Conservation (phyloP, 2,329 filamentous ascomycete species). For the Calonectria ilicicola region DNA sequence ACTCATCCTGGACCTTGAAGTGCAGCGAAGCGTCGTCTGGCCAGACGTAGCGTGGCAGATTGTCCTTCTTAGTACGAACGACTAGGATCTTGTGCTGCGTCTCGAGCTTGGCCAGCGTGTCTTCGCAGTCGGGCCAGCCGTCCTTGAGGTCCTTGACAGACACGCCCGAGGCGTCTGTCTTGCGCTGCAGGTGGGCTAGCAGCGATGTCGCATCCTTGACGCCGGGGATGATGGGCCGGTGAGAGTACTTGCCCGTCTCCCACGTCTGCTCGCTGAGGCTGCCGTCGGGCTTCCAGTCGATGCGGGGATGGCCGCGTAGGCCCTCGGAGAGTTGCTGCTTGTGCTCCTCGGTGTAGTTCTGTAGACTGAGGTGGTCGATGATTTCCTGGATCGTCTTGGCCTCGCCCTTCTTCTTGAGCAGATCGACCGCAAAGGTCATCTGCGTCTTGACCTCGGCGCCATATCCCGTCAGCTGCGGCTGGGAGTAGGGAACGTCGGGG, state of each 20-base stretch:
- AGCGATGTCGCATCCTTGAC: slow-evolving; percentile 84
- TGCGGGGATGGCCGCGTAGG: slow-evolving; percentile 72
- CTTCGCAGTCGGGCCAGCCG: slow-evolving; percentile 89
- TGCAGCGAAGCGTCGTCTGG: slow-evolving; percentile 84
- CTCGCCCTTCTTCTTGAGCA: slow-evolving; percentile 78
- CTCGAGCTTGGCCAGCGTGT: slow-evolving; percentile 83
- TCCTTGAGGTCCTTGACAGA: slow-evolving; percentile 93
- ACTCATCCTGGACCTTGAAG: slow-evolving; percentile 83
- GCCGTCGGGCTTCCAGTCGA: slow-evolving; percentile 67
- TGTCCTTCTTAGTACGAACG: slow-evolving; percentile 92
- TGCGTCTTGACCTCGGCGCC: slow-evolving; percentile 88
- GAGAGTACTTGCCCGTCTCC: slow-evolving; percentile 79
- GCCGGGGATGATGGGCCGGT: slow-evolving; percentile 83
- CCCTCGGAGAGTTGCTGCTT: slow-evolving; percentile 75
- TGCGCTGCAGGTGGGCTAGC: slow-evolving; percentile 82
- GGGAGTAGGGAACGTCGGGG: slow-evolving; percentile 74
- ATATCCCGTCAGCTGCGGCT: slow-evolving; percentile 80
- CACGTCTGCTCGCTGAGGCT: slow-evolving; percentile 76
- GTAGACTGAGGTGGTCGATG: slow-evolving; percentile 82
- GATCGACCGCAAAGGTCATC: slow-evolving; percentile 87
- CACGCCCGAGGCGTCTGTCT: slow-evolving; percentile 84
- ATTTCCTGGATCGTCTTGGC: slow-evolving; percentile 81
- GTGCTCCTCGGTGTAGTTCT: slow-evolving; percentile 69
- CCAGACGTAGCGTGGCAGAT: slow-evolving; percentile 88
- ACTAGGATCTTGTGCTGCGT: slow-evolving; percentile 83